Base-by-base conservation (phyloP, 352 stramenopile species). In the Elongisporangium undulatum region DNA sequence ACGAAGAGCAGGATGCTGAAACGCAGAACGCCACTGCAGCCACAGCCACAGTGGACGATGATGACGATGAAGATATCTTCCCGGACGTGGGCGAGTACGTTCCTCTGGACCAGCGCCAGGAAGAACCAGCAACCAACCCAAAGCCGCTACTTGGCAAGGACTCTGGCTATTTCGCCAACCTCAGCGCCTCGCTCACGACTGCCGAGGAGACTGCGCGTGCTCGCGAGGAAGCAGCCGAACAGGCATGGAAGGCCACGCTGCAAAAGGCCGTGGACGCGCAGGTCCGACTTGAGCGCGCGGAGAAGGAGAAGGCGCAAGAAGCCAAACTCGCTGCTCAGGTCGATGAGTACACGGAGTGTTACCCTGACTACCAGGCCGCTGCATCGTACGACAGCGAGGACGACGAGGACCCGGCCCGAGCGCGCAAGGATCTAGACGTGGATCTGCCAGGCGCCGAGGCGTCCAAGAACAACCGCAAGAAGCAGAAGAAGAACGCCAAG, bases 21-120 rank as follows among this genome's bases (percentile, higher is more conserved):
- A 48, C 50, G 8, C 48, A 39, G 16, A 22, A 54, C 13, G 34
- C 62, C 15, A 38, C 45, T 21, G 49, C 23, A 4, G 58, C 51
- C 26, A 53, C 39, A 53, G 62, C 20, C 12, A 55, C 34, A 50
- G 39, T 48, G 29, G 69, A 67, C 0, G 67, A 85, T 1, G 70
- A 77, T 2, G 70, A 86, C 1, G 77, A 87, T 6, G 79, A 90
- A 60, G 80, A 91, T 62, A 93, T 93, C 12, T 93, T 93, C 50
- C 73, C 77, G 1, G 77, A 91, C 21, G 79, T 78, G 13, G 79
- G 79, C 2, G 79, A 90, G 19, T 91, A 91, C 55, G 68, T 93
- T 4, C 84, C 84, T 0, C 72, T 88, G 1, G 74, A 89, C n/a
- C 66, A 76, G 38, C 78, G 80, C 8, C 67, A 75, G 19, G 63